phyloP scores from a whole-genome alignment of 306 rosid species.

The Luffa aegyptiaca region DNA sequence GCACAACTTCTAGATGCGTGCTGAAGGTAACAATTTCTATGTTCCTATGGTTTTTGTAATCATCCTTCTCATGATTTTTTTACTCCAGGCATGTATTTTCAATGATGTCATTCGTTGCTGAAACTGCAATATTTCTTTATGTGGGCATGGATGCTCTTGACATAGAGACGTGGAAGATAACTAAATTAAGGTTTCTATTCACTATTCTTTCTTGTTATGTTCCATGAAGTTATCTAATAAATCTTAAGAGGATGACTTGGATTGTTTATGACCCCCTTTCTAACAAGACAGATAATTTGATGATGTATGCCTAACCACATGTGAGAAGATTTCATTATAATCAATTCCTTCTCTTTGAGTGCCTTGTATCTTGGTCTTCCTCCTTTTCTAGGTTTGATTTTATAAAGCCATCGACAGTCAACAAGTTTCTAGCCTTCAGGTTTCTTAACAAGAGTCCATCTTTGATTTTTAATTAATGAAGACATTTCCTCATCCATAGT shows the following conservation, averaged over 20 bases:
- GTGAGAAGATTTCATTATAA: too few relatives aligned
- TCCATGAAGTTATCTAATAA: not conserved
- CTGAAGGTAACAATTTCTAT: constrained; percentile 1
- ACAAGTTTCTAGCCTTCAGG: too few relatives aligned
- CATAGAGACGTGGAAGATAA: constrained; percentile 77
- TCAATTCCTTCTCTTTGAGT: too few relatives aligned
- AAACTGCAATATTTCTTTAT: constrained; percentile 79
- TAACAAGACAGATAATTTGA: not conserved
- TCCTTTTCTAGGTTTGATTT: too few relatives aligned
- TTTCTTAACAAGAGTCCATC: too few relatives aligned
- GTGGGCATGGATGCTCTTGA: constrained; percentile 98
- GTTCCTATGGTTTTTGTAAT: not conserved
- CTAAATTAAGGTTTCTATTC: constrained; percentile 48
- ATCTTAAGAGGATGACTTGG: not conserved
- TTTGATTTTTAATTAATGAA: too few relatives aligned
- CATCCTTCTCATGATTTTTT: constrained; percentile 10
- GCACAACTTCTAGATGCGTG: not conserved
- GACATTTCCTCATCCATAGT: too few relatives aligned
- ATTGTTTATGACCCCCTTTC: not conserved
- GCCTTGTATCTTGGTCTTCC: too few relatives aligned
- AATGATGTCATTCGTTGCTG: constrained; percentile 79
- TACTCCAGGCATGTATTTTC: constrained; percentile 68
- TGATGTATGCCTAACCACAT: not conserved
- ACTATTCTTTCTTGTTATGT: not conserved
- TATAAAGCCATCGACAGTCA: too few relatives aligned